A percentile compares a stretch with the other conserved stretches of the same genome.
Conservation (phyloP, 2,329 filamentous ascomycete species). For the Monosporascus ibericus region DNA sequence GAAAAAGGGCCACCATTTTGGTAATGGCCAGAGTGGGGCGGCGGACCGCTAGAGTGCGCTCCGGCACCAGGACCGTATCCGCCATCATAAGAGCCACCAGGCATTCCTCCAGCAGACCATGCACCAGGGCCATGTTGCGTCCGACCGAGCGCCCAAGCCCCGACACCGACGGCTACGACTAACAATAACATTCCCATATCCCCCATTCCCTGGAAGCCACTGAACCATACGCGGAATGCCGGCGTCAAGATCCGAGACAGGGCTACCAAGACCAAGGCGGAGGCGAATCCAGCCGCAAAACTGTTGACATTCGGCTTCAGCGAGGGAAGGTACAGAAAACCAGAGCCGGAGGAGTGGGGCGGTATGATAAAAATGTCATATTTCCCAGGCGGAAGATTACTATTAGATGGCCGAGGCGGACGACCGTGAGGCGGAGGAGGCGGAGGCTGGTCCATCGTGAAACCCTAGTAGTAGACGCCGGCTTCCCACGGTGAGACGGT, state of each 20-base stretch:
- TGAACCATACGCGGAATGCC: conserved; percentile 67
- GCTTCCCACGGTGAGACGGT: background rate
- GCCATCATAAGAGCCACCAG: conserved; percentile 12
- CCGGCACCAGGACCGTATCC: conserved; percentile 19
- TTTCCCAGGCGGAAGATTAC: conserved; percentile 70
- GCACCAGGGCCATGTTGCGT: conserved; percentile 47
- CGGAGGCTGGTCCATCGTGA: conserved; percentile 57
- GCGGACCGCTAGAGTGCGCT: conserved; percentile 13
- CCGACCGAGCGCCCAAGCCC: conserved; percentile 71
- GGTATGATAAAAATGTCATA: conserved; percentile 98
- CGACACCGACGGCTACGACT: conserved; percentile 65
- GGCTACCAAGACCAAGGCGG: conserved; percentile 65
- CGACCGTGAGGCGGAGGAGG: conserved; percentile 83
- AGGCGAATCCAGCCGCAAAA: conserved; percentile 80
- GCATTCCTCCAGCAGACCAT: conserved; percentile 12
- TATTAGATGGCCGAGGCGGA: conserved; percentile 60
- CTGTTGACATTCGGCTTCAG: conserved; percentile 81
- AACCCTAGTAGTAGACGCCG: conserved; percentile 12
- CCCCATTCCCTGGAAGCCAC: conserved; percentile 62
- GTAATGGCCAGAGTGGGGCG: conserved; percentile 3
- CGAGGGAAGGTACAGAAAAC: conserved; percentile 92
- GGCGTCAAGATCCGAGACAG: conserved; percentile 71
- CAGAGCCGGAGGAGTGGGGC: conserved; percentile 79
- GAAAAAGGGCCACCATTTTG: conserved; percentile 9
- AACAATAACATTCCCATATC: conserved; percentile 69